Conservation (phyloP, 768 basidiomycete species). For the Phaeolepiota aurea region DNA sequence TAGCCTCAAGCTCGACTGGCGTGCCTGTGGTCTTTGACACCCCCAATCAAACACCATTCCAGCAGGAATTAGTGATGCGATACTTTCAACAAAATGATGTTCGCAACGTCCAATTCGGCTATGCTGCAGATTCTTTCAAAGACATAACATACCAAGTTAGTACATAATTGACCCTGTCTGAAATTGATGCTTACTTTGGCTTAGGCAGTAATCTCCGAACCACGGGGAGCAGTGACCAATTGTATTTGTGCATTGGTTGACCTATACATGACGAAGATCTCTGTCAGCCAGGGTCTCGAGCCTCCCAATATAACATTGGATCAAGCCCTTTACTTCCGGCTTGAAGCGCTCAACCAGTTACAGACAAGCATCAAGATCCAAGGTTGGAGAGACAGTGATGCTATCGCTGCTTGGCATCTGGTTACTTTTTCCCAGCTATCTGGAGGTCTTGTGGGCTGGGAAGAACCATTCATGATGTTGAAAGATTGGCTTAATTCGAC, state of each 20-base stretch:
- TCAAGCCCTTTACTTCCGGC: conserved; percentile 56
- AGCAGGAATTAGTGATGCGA: conserved; percentile 57
- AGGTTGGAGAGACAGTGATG: conserved; percentile 60
- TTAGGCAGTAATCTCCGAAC: conserved; percentile 53
- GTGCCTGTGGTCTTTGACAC: conserved; percentile 10
- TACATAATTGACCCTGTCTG: conserved; percentile 1
- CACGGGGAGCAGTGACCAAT: conserved; percentile 62
- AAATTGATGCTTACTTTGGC: conserved; percentile 8
- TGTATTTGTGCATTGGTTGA: conserved; percentile 72
- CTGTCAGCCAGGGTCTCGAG: conserved; percentile 55
- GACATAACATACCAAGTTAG: conserved; percentile 57
- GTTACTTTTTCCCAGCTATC: conserved; percentile 66
- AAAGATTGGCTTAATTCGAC: conserved; percentile 71
- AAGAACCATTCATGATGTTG: conserved; percentile 57
- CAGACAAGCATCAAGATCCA: conserved; percentile 43
- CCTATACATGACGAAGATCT: conserved; percentile 57
- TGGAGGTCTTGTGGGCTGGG: conserved; percentile 65
- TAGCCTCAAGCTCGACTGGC: conserved; percentile 4
- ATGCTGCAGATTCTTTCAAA: conserved; percentile 52
- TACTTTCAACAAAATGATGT: conserved; percentile 58
- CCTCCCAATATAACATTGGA: conserved; percentile 43
- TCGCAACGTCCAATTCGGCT: conserved; percentile 56
- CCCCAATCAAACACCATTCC: conserved; percentile 30
- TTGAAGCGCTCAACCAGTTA: conserved; percentile 60
- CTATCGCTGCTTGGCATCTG: conserved; percentile 72